Evolutionary conservation across 2,329 filamentous ascomycete species (phyloP), one percentile per base, ranked within the genome.

Genomic region (Penicillium sp.): DNA sequence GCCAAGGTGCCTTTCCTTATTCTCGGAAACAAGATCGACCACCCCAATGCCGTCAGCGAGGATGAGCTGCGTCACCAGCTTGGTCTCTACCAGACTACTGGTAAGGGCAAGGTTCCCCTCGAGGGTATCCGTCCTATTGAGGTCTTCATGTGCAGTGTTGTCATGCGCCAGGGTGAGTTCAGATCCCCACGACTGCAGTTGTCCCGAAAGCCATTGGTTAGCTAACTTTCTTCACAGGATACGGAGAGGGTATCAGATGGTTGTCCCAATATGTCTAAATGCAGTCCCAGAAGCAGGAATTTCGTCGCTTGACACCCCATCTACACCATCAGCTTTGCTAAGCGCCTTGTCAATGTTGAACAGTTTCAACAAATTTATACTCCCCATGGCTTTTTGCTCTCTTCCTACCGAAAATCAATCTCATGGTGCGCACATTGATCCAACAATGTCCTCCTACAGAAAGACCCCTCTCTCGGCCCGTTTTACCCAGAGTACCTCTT

Each of bases 1-100:
- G 81, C 86, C 73, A 97, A 96, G 82, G 94, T 96, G 8, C 94
- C 94, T 50, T 97, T 97, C 76, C 85, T 97, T 58, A 86, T 99
- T 66, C 85, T 99, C 60, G 94, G 94, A 67, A 99, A 99, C 86
- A 99, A 99, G 86, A 99, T 99, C 75, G 94, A 99, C 76, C 92
- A 97, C 80, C 92, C 92, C 50, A 89, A 95, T 66, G 94, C 94
- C 59, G 88, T 97, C 50, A 93, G 89, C 62, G 94, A 99, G 83
- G 93, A 97, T 68, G 91, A 97, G 80, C 84, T 97, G 71, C 86
- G 94, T 75, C 88, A 93, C 73, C 89, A 92, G 75, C 82, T 99
- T 55, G 94, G 94, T 59, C 79, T 99, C 69, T 97, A 95, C 79
- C 93, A 97, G 79, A 96, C 92, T 52, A 96, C 91, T 57, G 92